phyloP scores from a whole-genome alignment of 2,329 filamentous ascomycete species.

The Colletotrichum scovillei region DNA sequence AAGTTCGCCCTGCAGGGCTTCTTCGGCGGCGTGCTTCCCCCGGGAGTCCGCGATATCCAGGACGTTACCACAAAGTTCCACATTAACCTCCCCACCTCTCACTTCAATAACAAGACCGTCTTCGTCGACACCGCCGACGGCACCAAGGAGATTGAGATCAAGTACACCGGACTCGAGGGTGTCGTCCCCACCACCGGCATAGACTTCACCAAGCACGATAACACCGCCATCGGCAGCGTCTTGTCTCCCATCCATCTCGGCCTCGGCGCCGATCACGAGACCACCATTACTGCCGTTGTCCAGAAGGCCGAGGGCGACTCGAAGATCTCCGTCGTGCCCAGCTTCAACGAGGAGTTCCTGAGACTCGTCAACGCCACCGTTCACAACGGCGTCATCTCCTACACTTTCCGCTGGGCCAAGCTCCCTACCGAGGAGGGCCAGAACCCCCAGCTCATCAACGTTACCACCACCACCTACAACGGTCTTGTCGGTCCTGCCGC shows the following conservation, averaged over 20 bases:
- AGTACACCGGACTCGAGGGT: conserved; percentile 3
- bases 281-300: neutral
- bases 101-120: conserved; percentile 20
- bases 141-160: neutral
- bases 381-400: neutral
- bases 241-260: neutral
- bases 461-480: neutral
- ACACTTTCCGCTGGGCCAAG: neutral
- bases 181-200: neutral
- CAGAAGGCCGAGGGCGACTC: neutral
- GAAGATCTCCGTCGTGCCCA: neutral
- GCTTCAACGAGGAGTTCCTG: neutral
- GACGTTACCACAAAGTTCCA: neutral
- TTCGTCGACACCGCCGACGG: neutral
- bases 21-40: neutral
- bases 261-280: neutral
- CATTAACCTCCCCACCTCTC: neutral
- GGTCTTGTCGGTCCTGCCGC: neutral
- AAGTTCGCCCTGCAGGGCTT: neutral
- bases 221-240: neutral
- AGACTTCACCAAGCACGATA: neutral
- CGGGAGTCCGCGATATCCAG: neutral
- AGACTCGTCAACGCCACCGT: neutral
- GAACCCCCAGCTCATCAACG: conserved; percentile 7
- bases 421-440: neutral